Conservation (phyloP, 768 basidiomycete species). For the Leccinum subgranulosum region DNA sequence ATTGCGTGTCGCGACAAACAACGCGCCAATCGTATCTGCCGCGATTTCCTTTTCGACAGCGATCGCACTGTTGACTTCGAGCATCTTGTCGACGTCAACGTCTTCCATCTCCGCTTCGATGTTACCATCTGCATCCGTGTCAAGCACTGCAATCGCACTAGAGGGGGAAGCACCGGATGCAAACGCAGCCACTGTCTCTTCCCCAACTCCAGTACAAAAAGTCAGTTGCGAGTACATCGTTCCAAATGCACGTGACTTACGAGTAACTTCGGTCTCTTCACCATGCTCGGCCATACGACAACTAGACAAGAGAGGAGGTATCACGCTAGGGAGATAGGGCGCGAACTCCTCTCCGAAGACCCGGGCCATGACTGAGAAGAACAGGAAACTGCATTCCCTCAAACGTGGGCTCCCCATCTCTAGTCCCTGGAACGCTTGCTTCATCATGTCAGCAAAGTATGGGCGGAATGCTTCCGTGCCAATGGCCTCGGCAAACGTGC, state of each 20-base stretch:
- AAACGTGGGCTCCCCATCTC: conserved; percentile 83
- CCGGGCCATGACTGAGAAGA: conserved; percentile 98
- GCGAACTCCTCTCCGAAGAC: conserved; percentile 96
- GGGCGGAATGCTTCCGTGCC: conserved; percentile 92
- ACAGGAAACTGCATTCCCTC: conserved; percentile 94
- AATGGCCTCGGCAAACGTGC: conserved; percentile 96
- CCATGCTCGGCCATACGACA: conserved; percentile 82
- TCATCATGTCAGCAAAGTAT: conserved; percentile 96
- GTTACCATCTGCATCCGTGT: conserved; percentile 52
- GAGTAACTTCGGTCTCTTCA: conserved; percentile 44
- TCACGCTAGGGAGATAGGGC: conserved; percentile 77
- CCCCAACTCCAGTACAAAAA: conserved; percentile 35
- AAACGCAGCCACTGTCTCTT: conserved; percentile 59
- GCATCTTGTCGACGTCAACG: conserved; percentile 78
- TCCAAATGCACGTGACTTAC: conserved; percentile 33
- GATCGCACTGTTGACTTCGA: conserved; percentile 92
- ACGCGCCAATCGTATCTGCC: conserved; percentile 88
- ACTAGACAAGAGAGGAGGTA: conserved; percentile 80
- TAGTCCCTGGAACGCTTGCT: conserved; percentile 87
- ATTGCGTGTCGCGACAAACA: conserved; percentile 76
- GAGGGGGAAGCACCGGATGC: conserved; percentile 72
- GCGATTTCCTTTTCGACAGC: conserved; percentile 99
- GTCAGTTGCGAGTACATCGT: neutral
- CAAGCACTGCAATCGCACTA: conserved; percentile 62
- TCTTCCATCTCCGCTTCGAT: conserved; percentile 70